These are phyloP conservation scores for Decorospora gaudefroyi DNA, from an alignment of 2,329 filamentous ascomycete genomes.

Conservation along the genomic window DNA sequence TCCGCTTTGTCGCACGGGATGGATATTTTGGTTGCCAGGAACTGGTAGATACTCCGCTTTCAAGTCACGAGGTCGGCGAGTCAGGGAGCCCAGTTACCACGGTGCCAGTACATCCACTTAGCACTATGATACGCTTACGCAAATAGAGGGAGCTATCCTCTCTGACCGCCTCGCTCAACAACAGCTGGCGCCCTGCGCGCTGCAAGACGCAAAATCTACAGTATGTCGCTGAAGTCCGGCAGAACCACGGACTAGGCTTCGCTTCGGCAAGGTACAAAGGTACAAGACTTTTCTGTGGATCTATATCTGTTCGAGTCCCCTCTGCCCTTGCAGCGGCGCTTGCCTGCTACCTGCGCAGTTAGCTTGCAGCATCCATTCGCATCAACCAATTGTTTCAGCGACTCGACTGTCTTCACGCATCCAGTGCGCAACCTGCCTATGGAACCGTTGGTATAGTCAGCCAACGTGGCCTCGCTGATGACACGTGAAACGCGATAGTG, in stretches of 20 bases:
- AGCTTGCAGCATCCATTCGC: constrained; percentile 34
- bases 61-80: constrained; percentile 3
- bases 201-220: constrained; percentile 13
- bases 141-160: constrained; percentile 1
- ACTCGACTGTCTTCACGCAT: constrained; percentile 17
- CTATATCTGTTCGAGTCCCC: constrained; percentile 40
- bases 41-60: constrained; percentile 14
- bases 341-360: constrained; percentile 31
- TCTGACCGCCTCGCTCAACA: constrained; percentile 1
- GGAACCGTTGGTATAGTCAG: constrained; percentile 17
- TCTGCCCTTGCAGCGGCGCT: constrained; percentile 48
- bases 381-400: constrained; percentile 32
- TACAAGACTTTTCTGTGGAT: constrained; percentile 41
- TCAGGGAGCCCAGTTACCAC: not conserved
- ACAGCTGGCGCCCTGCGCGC: constrained; percentile 6
- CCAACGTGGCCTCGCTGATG: constrained; percentile 16
- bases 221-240: constrained; percentile 19
- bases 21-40: constrained; percentile 15
- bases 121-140: constrained; percentile 1
- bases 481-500: constrained; percentile 39
- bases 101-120: constrained; percentile 2
- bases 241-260: constrained; percentile 37
- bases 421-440: constrained; percentile 14
- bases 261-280: constrained; percentile 50
- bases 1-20: constrained; percentile 11